Conservation (phyloP, 2,329 filamentous ascomycete genomes). For the Macrophomina tecta region DNA sequence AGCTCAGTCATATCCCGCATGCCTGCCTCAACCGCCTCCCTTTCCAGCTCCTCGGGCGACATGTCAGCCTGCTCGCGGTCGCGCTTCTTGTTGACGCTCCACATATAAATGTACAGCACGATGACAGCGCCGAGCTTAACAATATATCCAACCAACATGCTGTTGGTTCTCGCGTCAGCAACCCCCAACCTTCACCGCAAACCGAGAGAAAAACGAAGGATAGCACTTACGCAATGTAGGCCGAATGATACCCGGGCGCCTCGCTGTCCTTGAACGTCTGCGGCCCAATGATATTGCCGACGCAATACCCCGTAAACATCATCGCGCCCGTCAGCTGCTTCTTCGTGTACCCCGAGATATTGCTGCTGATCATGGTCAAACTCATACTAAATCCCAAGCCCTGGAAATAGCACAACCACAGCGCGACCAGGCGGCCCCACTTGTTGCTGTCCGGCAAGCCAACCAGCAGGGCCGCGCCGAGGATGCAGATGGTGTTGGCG, state of each 20-base stretch:
- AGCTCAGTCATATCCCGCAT: conserved; percentile 64
- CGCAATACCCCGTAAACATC: conserved; percentile 61
- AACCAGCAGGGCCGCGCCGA: conserved; percentile 60
- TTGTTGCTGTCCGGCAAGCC: conserved; percentile 58
- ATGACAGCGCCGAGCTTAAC: conserved; percentile 59
- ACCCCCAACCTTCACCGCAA: neutral
- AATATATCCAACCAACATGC: conserved; percentile 63
- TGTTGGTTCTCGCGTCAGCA: conserved; percentile 31
- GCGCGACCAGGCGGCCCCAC: conserved; percentile 63
- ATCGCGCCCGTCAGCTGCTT: conserved; percentile 59
- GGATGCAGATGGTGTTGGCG: conserved; percentile 62
- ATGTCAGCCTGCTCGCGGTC: conserved; percentile 53
- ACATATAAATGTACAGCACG: conserved; percentile 63
- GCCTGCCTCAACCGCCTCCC: conserved; percentile 59
- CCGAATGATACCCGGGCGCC: conserved; percentile 56
- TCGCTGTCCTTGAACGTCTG: conserved; percentile 60
- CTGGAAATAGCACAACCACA: conserved; percentile 64
- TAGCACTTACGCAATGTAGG: conserved; percentile 51
- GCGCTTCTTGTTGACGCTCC: conserved; percentile 58
- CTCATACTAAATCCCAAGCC: conserved; percentile 61
- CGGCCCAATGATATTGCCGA: conserved; percentile 62
- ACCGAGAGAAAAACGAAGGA: neutral
- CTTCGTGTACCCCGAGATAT: conserved; percentile 62
- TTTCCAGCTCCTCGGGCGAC: conserved; percentile 51
- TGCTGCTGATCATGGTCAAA: conserved; percentile 60